Percentiles rank a stretch among this genome's conserved stretches.
Evolutionary conservation across 1,139 yeast species (phyloP).

Genomic region (Kluyveromyces marxianus): DNA sequence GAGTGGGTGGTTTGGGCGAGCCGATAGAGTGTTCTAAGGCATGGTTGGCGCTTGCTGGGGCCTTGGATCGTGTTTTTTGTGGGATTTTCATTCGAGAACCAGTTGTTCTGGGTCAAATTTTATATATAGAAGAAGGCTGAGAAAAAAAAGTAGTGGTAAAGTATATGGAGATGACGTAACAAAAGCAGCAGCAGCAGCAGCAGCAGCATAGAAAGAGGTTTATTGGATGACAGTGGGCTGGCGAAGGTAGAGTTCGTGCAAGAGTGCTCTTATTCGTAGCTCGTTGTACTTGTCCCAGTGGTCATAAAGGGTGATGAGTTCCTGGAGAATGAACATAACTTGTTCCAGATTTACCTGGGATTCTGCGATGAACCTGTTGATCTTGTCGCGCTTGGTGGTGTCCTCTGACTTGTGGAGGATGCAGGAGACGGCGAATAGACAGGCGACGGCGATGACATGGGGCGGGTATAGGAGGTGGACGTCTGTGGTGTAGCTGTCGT

Average conservation of each 20-base stretch:
- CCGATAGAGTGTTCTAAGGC: too few species aligned
- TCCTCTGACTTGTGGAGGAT: constrained; percentile 10
- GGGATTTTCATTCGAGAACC: too few species aligned
- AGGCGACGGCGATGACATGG: constrained; percentile 77
- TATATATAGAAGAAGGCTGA: too few species aligned
- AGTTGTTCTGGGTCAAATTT: too few species aligned
- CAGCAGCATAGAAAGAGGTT: background rate
- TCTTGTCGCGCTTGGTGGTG: constrained; percentile 23
- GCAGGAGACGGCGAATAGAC: constrained; percentile 38
- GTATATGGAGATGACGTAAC: too few species aligned
- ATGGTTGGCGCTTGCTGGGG: too few species aligned
- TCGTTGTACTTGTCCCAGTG: constrained; percentile 84
- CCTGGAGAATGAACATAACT: constrained; percentile 76
- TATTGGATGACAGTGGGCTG: constrained; percentile 7
- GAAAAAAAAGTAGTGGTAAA: too few species aligned
- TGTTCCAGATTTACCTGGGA: constrained; percentile 73
- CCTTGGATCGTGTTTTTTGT: too few species aligned
- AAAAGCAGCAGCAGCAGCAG: constrained; percentile 4
- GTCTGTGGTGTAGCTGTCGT: constrained; percentile 86
- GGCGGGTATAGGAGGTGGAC: constrained; percentile 79
- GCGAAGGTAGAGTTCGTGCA: constrained; percentile 27
- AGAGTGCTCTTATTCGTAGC: constrained; percentile 31
- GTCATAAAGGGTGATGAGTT: constrained; percentile 68
- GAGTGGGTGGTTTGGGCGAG: too few species aligned
- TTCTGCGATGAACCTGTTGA: constrained; percentile 61